Conservation (phyloP, 139 green algal genomes). For the Gonium pectorale region DNA sequence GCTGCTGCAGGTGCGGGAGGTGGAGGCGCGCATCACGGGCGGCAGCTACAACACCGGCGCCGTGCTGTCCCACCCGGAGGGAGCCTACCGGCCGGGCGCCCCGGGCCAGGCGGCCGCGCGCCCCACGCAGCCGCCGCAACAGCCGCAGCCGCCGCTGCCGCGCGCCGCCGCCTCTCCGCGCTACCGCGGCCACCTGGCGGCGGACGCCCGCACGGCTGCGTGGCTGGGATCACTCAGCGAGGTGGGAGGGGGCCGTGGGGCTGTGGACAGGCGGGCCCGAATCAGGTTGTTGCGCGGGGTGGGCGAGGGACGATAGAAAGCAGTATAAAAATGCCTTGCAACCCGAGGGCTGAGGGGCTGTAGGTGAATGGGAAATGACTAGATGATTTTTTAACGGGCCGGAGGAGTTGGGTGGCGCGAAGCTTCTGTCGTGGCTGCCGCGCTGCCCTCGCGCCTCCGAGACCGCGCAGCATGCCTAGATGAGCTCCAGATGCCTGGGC, state of each 20-base stretch:
- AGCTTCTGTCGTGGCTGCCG: too few species aligned
- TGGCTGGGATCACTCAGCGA: background rate
- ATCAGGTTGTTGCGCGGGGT: too few species aligned
- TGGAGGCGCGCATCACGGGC: conserved; percentile 18
- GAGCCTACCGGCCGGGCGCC: background rate
- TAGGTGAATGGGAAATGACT: too few species aligned
- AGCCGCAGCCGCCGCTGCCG: background rate
- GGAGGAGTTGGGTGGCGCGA: too few species aligned
- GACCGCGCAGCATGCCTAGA: too few species aligned
- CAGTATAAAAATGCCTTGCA: too few species aligned
- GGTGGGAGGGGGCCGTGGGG: conserved; percentile 9
- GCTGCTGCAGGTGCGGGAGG: conserved; percentile 14
- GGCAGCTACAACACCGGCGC: conserved; percentile 6
- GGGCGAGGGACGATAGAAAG: too few species aligned
- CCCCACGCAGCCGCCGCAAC: background rate
- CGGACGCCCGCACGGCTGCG: background rate
- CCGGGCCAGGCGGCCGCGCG: background rate
- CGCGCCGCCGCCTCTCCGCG: background rate
- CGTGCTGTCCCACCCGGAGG: background rate
- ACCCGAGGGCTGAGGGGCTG: too few species aligned
- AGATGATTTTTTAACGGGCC: too few species aligned
- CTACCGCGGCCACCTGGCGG: conserved; percentile 17
- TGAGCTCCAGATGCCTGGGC: too few species aligned
- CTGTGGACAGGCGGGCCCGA: too few species aligned
- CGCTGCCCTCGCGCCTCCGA: too few species aligned